Evolutionary conservation across 2,329 filamentous ascomycete genomes (phyloP), one percentile per base, ranked within the genome.

Genomic region (Fusarium burgessii): DNA sequence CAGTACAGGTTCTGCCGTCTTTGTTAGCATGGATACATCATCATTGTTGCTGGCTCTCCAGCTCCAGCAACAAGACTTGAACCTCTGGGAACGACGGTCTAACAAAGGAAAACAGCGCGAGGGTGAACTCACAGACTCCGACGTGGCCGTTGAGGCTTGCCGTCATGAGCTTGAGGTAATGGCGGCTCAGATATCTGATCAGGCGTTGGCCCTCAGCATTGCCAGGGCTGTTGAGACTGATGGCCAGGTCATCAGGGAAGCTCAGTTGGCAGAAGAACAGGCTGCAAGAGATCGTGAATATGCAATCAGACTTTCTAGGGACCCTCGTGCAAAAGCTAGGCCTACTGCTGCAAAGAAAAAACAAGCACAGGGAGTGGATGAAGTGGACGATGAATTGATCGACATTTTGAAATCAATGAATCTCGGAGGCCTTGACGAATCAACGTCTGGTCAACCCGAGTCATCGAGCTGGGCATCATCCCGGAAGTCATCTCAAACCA

Each of bases 41-140:
- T 64, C 66, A 0, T n/a, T 69, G 2, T 42, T 33, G 25, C 45
- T 70, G 33, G 66, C 54, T 0, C 20, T 73, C 7, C 29, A 68
- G 56, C 46, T 73, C 5, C 71, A 72, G 20, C 41, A 27, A 0
- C 29, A 73, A 6, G 71, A 73, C 6, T 4, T 71, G 0, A 15
- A 59, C 2, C 17, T 12, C 1, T 55, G 41, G 46, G 56, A 51
- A 0, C 13, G 29, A 0, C 13, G 29, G 9, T 59, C 56, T 1
- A 54, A 5, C 1, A 73, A 73, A 7, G 71, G 58, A 18, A 73
- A 73, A 4, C 55, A 70, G 11, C 63, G 52, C 2, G 63, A 42
- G 1, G 69, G 49, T 4, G 49, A 58, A 2, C 12, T 51, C 1
- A 3, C 57, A 1, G 70, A 73, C 11, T 35, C 41, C 0, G 70